Evolutionary conservation across 257 asterid genomes (phyloP), one percentile per base, ranked within the genome.

Genomic region (Ehretia macrophylla): DNA sequence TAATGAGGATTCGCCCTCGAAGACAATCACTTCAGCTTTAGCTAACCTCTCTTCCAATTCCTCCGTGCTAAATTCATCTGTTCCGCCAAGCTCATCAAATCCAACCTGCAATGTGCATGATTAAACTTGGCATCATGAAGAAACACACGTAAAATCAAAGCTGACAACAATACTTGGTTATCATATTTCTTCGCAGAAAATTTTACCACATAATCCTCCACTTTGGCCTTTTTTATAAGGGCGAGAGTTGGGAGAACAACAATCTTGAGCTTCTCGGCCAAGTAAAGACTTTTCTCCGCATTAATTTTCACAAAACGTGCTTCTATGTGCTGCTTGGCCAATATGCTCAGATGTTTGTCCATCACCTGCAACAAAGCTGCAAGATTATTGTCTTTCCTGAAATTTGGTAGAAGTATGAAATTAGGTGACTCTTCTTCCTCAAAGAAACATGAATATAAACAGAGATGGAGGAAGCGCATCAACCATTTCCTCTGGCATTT

Each of bases 41-140:
- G 97, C 90, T 59, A 93, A 59, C 71, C 99, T 85, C 78, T 85
- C 97, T 76, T 93, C 97, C 54, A 93, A 82, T 65, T 85, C 94
- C 73, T 90, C 97, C 0, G 97, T 93, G 77, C 85, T 85, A 82
- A 93, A 93, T 13, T 81, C 94, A 64, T 93, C 99, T 9, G 46
- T 87, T 51, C 95, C 96, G 10, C 99, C 97, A 51, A 93, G 95
- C 79, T 93, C 95, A 69, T 93, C 96, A 55, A 93, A 93, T 13
- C 99, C 99, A 74, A 93, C 97, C 97, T 86, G 11, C 12, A 42
- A 57, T 55, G 60, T 38, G 61, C 59, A 46, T 21, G 47, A 16
- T 38, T 46, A 21, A 42, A 42, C 47, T 10, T 32, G 58, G 53
- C 13, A 17, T 61, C 55, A 61, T 42, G 3, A 58, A 51, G 52